Base-by-base conservation (phyloP, 164 flowering plant genomes). In the Vitis vinifera region DNA sequence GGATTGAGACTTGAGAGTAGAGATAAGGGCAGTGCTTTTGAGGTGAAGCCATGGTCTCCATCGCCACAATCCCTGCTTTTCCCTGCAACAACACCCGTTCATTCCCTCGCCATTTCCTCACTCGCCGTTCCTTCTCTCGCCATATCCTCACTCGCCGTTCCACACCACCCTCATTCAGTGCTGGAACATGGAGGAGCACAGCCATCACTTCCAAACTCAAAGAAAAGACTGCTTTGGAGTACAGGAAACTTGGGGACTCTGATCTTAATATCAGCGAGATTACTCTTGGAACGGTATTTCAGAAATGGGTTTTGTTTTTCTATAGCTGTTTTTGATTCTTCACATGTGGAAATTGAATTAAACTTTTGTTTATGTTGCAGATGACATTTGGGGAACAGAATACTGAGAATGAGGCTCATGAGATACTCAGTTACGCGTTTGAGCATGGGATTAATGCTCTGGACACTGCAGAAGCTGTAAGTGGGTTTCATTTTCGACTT, bases 301-400 rank as follows among this genome's bases (percentile, higher is more conserved):
- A 7, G 23, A 17, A 44, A 44, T 65, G 19, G 55, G 59, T 57
- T 59, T 55, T 44, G 31, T 55, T 67, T 16, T 30, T 17, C 14
- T 8, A 37, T 15, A 19, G 17, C 13, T 51, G 50, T 49, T 16
- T 49, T 29, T 16, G 30, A 9, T 8, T 55, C 37, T n/a, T 59
- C 62, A 29, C 6, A 15, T 47, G 2, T 61, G 15, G 17, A 14
- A 14, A 16, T 11, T 17, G 61, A 16, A 15, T 27, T 11, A 17
- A 14, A 31, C 44, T 37, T 17, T 19, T 51, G 19, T 56, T 3
- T 44, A 51, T 75, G 48, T 48, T 78, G 23, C 80, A 92, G 97
- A 94, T 94, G 99, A 94, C 99, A 69, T 94, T 87, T 83, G 98
- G 99, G 44, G 83, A 91, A 62, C 99, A 94, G 67, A 94, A 92